Conservation (phyloP, 164 flowering plant genomes). For the Dillenia turbinata region DNA sequence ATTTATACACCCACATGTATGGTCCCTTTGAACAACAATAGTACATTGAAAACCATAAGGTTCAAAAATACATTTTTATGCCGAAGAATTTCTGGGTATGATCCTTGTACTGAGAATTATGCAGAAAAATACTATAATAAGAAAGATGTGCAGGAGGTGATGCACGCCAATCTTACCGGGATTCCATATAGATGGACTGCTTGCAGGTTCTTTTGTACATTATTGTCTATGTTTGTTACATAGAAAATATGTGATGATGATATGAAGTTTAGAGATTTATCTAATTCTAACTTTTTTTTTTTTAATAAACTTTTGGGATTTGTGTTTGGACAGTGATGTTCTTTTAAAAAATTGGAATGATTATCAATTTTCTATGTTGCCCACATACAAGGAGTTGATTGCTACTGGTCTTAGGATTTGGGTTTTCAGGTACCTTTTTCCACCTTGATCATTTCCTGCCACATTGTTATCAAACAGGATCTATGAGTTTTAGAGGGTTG, state of each 20-base stretch:
- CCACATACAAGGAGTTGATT: constrained; percentile 65
- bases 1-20: constrained; percentile 69
- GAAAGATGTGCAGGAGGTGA: constrained; percentile 74
- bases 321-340: constrained; percentile 44
- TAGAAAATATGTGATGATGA: too few relatives aligned
- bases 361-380: constrained; percentile 55
- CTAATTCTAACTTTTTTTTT: not conserved
- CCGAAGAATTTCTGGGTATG: constrained; percentile 55
- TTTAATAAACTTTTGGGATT: not conserved
- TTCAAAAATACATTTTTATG: constrained; percentile 48
- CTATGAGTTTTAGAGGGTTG: not conserved
- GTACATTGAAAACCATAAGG: constrained; percentile 19
- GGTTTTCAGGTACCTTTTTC: constrained; percentile 68
- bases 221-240: too few relatives aligned
- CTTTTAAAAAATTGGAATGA: constrained; percentile 69
- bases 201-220: constrained; percentile 53
- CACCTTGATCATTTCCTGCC: too few relatives aligned
- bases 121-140: constrained; percentile 78
- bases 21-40: constrained; percentile 6
- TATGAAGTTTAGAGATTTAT: not conserved
- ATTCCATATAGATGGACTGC: constrained; percentile 82
- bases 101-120: constrained; percentile 77
- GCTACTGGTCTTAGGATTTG: constrained; percentile 78
- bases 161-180: constrained; percentile 72
- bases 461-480: not conserved